Base-by-base conservation (phyloP, 2,329 filamentous ascomycete species). In the Lachnellula cervina region DNA sequence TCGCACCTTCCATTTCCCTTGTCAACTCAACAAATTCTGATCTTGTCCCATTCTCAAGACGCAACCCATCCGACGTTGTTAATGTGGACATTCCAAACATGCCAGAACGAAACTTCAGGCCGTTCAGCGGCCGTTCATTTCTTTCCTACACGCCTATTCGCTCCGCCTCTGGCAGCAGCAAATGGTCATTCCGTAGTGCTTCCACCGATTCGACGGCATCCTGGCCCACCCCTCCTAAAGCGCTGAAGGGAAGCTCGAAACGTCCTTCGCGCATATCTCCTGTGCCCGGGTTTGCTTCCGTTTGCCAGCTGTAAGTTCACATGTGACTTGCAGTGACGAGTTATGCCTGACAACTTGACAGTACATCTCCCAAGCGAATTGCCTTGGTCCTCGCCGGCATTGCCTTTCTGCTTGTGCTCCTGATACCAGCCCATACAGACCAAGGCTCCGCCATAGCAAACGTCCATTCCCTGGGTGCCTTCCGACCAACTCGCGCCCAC, bases 181-280 rank as follows among this genome's bases (percentile, higher is more conserved):
- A 49, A 40, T 63, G 59, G 59, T 62, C 59, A 11, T 54, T 57
- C 32, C 52, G 35, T 8, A 54, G 50, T 19, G 25, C 32, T 6
- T 51, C 61, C 19, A 59, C 54, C 17, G 59, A 59, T 37, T 66
- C 61, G 6, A 57, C 55, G 2, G 43, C 53, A 3, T 65, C 65
- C 52, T 66, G 62, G 63, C 51, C 44, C 28, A 65, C 64, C 14
- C 61, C 62, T 17, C 58, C 62, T 8, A 67, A 61, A 49, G 21
- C 49, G n/a, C 13, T 8, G 34, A 51, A 46, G 47, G 61, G 54
- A 55, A 57, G 43, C 32, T 14, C 49, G 4, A 55, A 48, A 1
- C 35, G 56, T 16, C 37, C 35, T 14, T 38, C 48, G 4, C 34
- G 54, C 16, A 35, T 17, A 40, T 28, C 21, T 21, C 21, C 35